These are phyloP conservation scores for Trichoderma sp. DNA, from an alignment of 2,329 filamentous ascomycete genomes.

Conservation along the genomic window DNA sequence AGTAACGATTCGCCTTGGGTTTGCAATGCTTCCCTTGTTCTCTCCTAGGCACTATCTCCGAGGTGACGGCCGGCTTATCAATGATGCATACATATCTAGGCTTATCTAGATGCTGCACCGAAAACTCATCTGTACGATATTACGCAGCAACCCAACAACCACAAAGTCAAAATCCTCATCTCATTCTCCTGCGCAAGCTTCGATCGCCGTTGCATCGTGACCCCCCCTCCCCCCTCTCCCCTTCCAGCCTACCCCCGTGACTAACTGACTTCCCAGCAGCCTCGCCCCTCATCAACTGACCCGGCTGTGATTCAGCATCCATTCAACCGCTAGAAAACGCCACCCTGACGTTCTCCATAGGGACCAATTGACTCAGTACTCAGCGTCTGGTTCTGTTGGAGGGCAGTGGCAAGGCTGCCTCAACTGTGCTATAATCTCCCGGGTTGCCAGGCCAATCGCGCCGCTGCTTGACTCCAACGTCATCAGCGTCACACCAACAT, in stretches of 20 bases:
- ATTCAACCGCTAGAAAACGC: not conserved
- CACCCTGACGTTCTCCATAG: not conserved
- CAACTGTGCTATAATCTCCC: not conserved
- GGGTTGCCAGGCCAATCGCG: not conserved
- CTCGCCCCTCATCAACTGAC: not conserved
- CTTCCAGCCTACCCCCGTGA: slow-evolving; percentile 5
- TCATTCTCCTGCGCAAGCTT: slow-evolving; percentile 19
- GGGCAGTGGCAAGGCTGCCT: not conserved
- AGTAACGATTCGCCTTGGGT: not conserved
- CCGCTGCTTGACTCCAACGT: not conserved
- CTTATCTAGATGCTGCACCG: too few relatives aligned
- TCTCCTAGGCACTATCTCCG: too few relatives aligned
- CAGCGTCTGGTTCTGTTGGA: too few relatives aligned
- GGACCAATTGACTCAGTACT: not conserved
- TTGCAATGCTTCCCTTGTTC: not conserved
- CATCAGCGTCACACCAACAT: slow-evolving; percentile 11
- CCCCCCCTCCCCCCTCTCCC: not conserved
- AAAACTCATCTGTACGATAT: too few relatives aligned
- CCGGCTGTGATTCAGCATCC: not conserved
- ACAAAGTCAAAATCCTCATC: not conserved
- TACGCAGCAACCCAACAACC: not conserved
- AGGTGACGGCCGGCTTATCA: not conserved
- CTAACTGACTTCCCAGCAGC: not conserved
- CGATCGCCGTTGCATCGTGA: slow-evolving; percentile 19
- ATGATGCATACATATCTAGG: not conserved